These are phyloP conservation scores for Eremothecium gossypii DNA, from an alignment of 1,139 yeast genomes.

Conservation along the genomic window DNA sequence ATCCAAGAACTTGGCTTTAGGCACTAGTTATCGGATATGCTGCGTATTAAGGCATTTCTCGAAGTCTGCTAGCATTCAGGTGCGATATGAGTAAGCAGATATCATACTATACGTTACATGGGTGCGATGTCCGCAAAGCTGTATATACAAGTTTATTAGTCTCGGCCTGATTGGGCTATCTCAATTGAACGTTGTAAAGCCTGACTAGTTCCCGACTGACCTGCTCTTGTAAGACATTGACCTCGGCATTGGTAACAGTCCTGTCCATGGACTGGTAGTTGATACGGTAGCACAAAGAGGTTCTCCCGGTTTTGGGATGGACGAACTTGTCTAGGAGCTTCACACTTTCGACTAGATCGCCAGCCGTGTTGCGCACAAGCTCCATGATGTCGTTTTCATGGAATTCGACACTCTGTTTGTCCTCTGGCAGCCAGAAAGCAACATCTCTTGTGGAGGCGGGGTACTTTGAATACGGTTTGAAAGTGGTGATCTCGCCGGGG, in stretches of 20 bases:
- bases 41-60: neutral
- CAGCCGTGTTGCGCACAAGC: constrained; percentile 72
- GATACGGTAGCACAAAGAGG: constrained; percentile 79
- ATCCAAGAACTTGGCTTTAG: no score
- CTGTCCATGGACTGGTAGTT: constrained; percentile 95
- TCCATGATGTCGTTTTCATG: constrained; percentile 95
- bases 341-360: constrained; percentile 85
- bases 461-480: constrained; percentile 82
- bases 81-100: no score
- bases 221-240: constrained; percentile 57
- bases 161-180: constrained; percentile 31
- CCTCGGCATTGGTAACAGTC: constrained; percentile 71
- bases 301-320: constrained; percentile 73
- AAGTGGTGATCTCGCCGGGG: constrained; percentile 56
- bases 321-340: constrained; percentile 67
- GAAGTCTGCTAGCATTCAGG: neutral
- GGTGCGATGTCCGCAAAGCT: no score
- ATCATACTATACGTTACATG: no score
- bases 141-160: no score
- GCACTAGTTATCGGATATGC: no score
- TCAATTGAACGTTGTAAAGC: constrained; percentile 50
- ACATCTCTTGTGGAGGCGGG: constrained; percentile 84
- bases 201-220: constrained; percentile 49
- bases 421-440: constrained; percentile 75
- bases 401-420: constrained; percentile 30